Evolutionary conservation across 805 yeast genomes (phyloP).

Genomic region (Saccharomycopsis amapae): DNA sequence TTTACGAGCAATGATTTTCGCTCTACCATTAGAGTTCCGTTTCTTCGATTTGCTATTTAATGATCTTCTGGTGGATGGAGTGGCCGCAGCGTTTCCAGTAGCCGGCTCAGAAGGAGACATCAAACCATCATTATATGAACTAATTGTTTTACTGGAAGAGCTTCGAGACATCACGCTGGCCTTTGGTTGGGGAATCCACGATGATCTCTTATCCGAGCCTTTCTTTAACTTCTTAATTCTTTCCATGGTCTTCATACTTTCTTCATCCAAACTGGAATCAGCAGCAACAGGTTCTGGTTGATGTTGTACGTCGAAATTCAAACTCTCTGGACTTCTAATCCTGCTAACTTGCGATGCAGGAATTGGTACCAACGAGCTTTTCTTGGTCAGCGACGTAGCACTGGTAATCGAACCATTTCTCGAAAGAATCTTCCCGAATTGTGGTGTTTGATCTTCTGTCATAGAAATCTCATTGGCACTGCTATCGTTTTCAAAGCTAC

Average conservation of each 20-base stretch:
- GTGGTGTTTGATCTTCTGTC: too few species aligned
- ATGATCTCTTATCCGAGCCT: conserved; percentile 2
- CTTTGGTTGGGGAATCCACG: conserved; percentile 18
- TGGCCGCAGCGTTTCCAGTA: neutral
- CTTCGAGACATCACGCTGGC: neutral
- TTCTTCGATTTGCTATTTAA: conserved; percentile 1
- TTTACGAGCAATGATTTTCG: conserved; percentile 18
- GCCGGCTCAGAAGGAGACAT: neutral
- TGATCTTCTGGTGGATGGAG: neutral
- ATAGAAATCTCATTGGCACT: neutral
- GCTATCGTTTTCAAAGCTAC: neutral
- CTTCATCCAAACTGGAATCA: neutral
- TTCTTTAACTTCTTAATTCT: conserved; percentile 14
- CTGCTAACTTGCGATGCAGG: conserved; percentile 10
- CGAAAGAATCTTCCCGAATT: neutral
- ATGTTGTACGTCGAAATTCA: neutral
- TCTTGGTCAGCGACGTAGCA: conserved; percentile 1
- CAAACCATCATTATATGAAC: too few species aligned
- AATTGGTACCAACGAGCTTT: conserved; percentile 12
- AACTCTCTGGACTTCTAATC: conserved; percentile 12
- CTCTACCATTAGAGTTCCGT: conserved; percentile 7
- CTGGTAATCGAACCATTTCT: neutral
- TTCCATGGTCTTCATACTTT: conserved; percentile 7
- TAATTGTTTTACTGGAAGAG: neutral
- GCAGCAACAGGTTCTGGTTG: neutral